Conservation (phyloP, 192 early-diverging fungal genomes). For the Phycomyces blakesleeanus region DNA sequence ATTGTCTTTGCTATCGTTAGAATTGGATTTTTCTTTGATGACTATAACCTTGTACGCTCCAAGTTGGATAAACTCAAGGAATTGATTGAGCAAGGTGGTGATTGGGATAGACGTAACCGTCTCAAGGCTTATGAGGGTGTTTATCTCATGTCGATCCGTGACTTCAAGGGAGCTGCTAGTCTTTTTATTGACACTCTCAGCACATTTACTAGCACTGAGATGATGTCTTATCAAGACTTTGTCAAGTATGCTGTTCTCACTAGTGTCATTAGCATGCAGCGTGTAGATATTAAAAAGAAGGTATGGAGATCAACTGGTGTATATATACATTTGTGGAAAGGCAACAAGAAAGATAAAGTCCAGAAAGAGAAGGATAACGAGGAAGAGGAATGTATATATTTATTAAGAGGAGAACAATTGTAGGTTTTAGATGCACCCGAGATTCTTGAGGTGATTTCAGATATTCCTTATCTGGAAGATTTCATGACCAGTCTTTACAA, state of each 20-base stretch:
- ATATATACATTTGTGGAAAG: no score
- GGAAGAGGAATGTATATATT: neutral
- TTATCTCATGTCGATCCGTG: slow-evolving; percentile 87
- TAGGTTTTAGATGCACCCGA: slow-evolving; percentile 93
- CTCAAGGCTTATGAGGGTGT: slow-evolving; percentile 95
- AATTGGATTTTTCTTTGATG: slow-evolving; percentile 91
- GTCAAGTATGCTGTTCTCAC: slow-evolving; percentile 90
- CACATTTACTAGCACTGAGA: slow-evolving; percentile 93
- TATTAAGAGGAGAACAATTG: no score
- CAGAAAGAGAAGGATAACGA: neutral
- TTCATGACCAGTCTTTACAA: slow-evolving; percentile 86
- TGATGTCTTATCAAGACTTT: slow-evolving; percentile 98
- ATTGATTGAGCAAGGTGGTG: slow-evolving; percentile 97
- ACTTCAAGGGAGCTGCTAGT: slow-evolving; percentile 91
- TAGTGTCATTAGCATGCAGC: slow-evolving; percentile 80
- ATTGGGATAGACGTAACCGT: slow-evolving; percentile 99
- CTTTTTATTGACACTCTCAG: slow-evolving; percentile 93
- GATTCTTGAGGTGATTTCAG: slow-evolving; percentile 88
- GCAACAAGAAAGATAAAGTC: no score
- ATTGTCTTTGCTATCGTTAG: slow-evolving; percentile 89
- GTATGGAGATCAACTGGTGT: no score
- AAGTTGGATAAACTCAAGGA: slow-evolving; percentile 80
- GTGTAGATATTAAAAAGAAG: slow-evolving; percentile 94
- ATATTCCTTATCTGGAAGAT: slow-evolving; percentile 83
- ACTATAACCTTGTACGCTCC: slow-evolving; percentile 69